Percentiles rank a stretch among this genome's conserved stretches.
Conservation (phyloP, 768 basidiomycete species). For the Imleria badia region DNA sequence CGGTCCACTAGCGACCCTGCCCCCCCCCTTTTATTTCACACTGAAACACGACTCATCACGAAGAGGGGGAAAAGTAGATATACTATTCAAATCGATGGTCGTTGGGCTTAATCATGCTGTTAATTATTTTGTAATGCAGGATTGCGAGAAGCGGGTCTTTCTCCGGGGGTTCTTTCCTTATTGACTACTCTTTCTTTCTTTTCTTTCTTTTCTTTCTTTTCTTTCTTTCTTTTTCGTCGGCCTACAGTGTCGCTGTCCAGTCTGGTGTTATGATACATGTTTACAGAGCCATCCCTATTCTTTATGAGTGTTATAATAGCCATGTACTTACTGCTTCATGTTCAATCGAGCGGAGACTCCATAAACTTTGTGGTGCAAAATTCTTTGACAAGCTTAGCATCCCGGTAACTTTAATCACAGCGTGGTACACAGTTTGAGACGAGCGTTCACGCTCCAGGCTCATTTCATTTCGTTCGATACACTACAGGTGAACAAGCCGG, state of each 20-base stretch:
- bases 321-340: not conserved
- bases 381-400: not conserved
- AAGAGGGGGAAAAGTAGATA: slow-evolving; percentile 17
- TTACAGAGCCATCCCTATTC: not conserved
- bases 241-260: not conserved
- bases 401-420: not conserved
- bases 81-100: not conserved
- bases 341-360: not conserved
- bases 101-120: slow-evolving; percentile 13
- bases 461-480: not conserved
- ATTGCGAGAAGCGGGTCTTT: slow-evolving; percentile 18
- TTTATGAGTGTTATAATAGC: not conserved
- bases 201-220: slow-evolving; percentile 3
- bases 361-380: no score
- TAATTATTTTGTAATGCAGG: slow-evolving; percentile 24
- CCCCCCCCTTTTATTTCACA: not conserved
- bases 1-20: not conserved
- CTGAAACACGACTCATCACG: not conserved
- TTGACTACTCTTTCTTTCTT: not conserved
- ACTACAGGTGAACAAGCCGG: no score
- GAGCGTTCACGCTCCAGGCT: not conserved
- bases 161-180: slow-evolving; percentile 6
- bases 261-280: not conserved
- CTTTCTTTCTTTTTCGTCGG: not conserved
- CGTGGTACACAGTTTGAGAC: slow-evolving; percentile 4